These are phyloP conservation scores for Gossypium lobatum DNA, from an alignment of 441 rosid genomes.

Conservation along the genomic window DNA sequence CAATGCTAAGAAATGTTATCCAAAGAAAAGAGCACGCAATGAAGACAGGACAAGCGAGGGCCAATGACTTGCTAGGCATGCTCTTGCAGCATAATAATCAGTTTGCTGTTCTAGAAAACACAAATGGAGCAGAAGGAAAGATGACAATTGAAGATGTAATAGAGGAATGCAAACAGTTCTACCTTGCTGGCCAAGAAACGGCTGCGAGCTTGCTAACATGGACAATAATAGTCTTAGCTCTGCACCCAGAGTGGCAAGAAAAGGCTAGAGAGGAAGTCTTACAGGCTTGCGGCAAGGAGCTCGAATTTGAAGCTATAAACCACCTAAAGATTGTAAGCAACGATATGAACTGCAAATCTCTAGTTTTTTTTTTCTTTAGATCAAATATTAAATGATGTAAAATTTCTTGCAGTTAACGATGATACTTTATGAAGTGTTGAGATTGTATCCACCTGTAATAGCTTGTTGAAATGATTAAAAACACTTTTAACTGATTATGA, in stretches of 20 bases:
- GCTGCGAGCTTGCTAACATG: conserved; percentile 41
- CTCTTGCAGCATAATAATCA: conserved; percentile 31
- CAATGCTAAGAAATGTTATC: conserved; percentile 30
- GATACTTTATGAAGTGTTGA: conserved; percentile 41
- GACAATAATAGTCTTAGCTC: conserved; percentile 36
- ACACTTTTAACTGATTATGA: too few species aligned
- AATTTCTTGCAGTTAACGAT: conserved; percentile 33
- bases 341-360: neutral
- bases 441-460: conserved; percentile 42
- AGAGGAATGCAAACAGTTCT: conserved; percentile 49
- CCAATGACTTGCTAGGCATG: conserved; percentile 39
- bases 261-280: conserved; percentile 44
- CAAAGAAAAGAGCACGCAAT: conserved; percentile 28
- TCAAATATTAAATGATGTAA: neutral
- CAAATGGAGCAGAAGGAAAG: conserved; percentile 1
- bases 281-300: conserved; percentile 26
- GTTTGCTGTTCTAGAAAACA: conserved; percentile 15
- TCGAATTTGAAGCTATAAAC: conserved; percentile 29
- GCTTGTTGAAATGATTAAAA: too few species aligned
- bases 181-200: conserved; percentile 53
- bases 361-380: neutral
- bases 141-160: conserved; percentile 38
- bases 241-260: conserved; percentile 56
- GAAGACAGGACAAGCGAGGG: conserved; percentile 22
- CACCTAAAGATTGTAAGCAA: conserved; percentile 33